These are phyloP conservation scores for Emergomyces pasteurianus DNA, from an alignment of 2,329 filamentous ascomycete genomes.

Conservation along the genomic window DNA sequence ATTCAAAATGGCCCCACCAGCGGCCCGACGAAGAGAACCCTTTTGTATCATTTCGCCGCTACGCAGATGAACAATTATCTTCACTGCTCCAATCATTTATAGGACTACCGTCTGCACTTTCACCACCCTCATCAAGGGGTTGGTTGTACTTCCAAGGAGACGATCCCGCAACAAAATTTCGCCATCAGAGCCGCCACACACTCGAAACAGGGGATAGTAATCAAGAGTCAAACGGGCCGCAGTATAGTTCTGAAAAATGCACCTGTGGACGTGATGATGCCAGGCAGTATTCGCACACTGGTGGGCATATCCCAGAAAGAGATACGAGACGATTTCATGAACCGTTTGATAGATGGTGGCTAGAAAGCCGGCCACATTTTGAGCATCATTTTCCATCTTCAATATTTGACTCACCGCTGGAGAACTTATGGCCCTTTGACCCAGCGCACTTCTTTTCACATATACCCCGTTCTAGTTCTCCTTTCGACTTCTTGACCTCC, in stretches of 20 bases:
- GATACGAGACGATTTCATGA: background rate
- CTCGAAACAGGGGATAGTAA: conserved; percentile 5
- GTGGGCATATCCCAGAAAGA: background rate
- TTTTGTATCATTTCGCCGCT: conserved; percentile 49
- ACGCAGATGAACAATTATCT: conserved; percentile 46
- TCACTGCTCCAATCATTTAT: conserved; percentile 43
- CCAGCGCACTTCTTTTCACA: conserved; percentile 18
- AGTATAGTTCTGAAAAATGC: background rate
- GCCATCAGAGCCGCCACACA: background rate
- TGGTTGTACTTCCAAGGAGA: conserved; percentile 28
- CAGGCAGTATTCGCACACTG: background rate
- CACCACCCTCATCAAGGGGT: conserved; percentile 19
- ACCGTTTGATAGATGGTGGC: conserved; percentile 15
- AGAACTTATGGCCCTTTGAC: conserved; percentile 22
- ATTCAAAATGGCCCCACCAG: background rate
- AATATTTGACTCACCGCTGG: conserved; percentile 25
- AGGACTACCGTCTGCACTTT: conserved; percentile 29
- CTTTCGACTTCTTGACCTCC: conserved; percentile 22
- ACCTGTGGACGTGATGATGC: background rate
- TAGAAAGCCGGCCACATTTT: conserved; percentile 13
- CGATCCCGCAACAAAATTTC: conserved; percentile 12
- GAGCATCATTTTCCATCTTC: conserved; percentile 17
- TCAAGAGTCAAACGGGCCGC: background rate
- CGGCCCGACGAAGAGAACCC: conserved; percentile 35
- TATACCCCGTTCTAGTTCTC: conserved; percentile 19